phyloP scores from a whole-genome alignment of 2,329 filamentous ascomycete species.

The Diatrype stigma region DNA sequence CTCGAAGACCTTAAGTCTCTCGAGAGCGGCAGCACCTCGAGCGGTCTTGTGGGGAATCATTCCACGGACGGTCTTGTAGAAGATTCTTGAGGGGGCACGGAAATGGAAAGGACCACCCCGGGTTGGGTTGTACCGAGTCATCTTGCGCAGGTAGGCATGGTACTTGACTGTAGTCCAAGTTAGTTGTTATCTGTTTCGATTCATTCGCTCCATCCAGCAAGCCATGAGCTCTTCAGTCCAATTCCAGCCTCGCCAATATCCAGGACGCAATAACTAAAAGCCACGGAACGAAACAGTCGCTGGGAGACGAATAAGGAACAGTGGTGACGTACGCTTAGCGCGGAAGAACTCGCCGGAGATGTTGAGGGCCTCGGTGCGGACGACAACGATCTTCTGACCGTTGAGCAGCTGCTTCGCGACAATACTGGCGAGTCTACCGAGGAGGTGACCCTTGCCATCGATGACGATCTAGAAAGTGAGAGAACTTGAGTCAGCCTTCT shows the following conservation, averaged over 20 bases:
- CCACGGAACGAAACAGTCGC: too few species aligned
- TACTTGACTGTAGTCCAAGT: slow-evolving; percentile 85
- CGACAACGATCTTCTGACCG: slow-evolving; percentile 98
- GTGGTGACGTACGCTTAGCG: slow-evolving; percentile 86
- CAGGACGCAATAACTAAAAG: background rate
- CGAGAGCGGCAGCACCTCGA: slow-evolving; percentile 90
- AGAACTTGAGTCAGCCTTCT: slow-evolving; percentile 26
- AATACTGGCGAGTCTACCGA: slow-evolving; percentile 96
- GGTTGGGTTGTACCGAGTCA: slow-evolving; percentile 99
- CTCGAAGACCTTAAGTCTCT: slow-evolving; percentile 99
- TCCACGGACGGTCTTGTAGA: slow-evolving; percentile 99
- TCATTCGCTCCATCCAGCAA: background rate
- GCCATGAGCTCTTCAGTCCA: slow-evolving; percentile 9
- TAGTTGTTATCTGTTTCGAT: slow-evolving; percentile 33
- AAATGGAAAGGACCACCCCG: slow-evolving; percentile 99
- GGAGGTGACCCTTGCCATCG: slow-evolving; percentile 99
- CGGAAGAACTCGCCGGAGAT: slow-evolving; percentile 99
- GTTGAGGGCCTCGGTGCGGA: slow-evolving; percentile 98
- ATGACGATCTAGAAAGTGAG: slow-evolving; percentile 74
- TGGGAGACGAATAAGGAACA: slow-evolving; percentile 1
- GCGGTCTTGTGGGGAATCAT: slow-evolving; percentile 99
- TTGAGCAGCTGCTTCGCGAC: slow-evolving; percentile 98
- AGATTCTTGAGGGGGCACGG: slow-evolving; percentile 97
- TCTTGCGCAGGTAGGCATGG: slow-evolving; percentile 99
- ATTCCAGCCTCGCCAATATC: slow-evolving; percentile 2